Conservation (phyloP, 169 alveolate species). For the Sarcocystis neurona region DNA sequence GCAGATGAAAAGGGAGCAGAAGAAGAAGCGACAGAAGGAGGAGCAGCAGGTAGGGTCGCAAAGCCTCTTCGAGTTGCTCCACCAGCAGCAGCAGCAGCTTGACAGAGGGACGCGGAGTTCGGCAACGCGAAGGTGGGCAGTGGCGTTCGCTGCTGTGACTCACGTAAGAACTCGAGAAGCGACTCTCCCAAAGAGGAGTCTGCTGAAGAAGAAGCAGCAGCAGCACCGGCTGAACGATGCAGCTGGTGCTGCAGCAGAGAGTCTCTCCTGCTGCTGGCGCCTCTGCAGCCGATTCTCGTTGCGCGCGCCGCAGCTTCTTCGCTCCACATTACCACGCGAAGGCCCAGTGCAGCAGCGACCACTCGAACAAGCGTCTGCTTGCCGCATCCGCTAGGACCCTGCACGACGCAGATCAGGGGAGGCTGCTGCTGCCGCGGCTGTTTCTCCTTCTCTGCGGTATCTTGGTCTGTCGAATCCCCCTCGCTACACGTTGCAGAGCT, state of each 20-base stretch:
- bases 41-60: too few species aligned
- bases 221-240: not conserved
- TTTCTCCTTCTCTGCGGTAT: too few species aligned
- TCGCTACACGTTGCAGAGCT: too few species aligned
- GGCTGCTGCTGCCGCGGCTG: too few species aligned
- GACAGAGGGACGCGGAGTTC: too few species aligned
- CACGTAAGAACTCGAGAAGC: not conserved
- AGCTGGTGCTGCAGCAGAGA: not conserved
- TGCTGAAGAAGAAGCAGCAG: too few species aligned
- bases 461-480: too few species aligned
- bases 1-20: too few species aligned
- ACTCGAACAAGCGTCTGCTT: conserved; percentile 8
- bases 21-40: too few species aligned
- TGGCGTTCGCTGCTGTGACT: not conserved
- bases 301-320: conserved; percentile 23
- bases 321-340: not conserved
- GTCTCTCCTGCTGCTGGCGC: not conserved
- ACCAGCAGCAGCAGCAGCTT: not conserved
- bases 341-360: conserved; percentile 28
- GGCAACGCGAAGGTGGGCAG: not conserved
- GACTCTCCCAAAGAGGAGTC: conserved; percentile 1
- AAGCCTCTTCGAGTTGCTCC: not conserved
- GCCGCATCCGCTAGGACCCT: conserved; percentile 48
- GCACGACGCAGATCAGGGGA: conserved; percentile 33
- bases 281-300: not conserved